Base-by-base conservation (phyloP, 1,284 basidiomycete genomes). In the Sanguinoderma infundibulare region DNA sequence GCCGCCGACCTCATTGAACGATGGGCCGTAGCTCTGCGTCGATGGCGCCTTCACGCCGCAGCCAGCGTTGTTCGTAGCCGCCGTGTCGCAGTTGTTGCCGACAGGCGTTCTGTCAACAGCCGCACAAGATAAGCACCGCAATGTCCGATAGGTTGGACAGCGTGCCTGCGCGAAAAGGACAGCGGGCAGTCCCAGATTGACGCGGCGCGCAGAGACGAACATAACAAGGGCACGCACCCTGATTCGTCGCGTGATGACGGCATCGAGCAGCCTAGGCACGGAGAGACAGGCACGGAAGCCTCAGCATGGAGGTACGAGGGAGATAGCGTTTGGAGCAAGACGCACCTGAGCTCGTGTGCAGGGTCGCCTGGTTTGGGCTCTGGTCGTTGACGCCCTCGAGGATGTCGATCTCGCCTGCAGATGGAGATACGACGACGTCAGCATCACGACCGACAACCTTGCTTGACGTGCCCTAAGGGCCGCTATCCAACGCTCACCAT, bases 371-470 rank as follows among this genome's bases (percentile, higher is more conserved):
- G 69, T 92, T 85, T 12, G 84, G 79, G 0, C 73, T 71, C 66
- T 79, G 72, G 67, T 83, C 80, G 67, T 91, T 90, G 38, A 89
- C 84, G 14, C 85, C 89, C 72, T 91, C 90, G 15, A 91, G 57
- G 32, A 91, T 87, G 72, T 91, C 89, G 26, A 90, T 80, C 72
- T 91, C 85, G 0, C 86, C 87, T 85, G 32, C n/a, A 49, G 44
- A 47, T n/a, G n/a, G n/a, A n/a, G n/a, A n/a, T n/a, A n/a, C n/a
- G n/a, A n/a, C n/a, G n/a, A n/a, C n/a, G n/a, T n/a, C n/a, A n/a
- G n/a, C n/a, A n/a, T n/a, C n/a, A n/a, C n/a, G n/a, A n/a, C n/a
- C n/a, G n/a, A n/a, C n/a, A n/a, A n/a, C n/a, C n/a, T n/a, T n/a
- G n/a, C n/a, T n/a, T n/a, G n/a, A n/a, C n/a, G n/a, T n/a, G n/a